Conservation (phyloP, 2,329 filamentous ascomycete species). For the Colletotrichum viniferum region DNA sequence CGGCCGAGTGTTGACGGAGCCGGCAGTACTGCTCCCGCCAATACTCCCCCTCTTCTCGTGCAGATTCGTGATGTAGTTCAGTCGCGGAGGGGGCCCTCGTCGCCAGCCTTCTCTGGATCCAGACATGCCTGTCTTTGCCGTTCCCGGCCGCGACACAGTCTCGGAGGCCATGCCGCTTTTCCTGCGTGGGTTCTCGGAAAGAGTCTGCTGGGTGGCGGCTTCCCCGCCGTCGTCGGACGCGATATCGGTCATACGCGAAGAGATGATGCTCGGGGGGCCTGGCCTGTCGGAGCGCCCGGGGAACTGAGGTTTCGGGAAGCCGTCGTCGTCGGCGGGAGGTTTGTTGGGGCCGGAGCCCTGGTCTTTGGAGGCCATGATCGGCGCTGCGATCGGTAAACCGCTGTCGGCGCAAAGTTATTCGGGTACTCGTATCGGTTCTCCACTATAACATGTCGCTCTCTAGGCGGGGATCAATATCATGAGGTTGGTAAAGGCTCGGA, state of each 20-base stretch:
- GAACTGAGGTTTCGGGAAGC: slow-evolving; percentile 43
- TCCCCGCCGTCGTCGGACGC: slow-evolving; percentile 60
- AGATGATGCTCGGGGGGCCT: slow-evolving; percentile 69
- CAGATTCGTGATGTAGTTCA: slow-evolving; percentile 44
- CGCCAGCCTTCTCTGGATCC: slow-evolving; percentile 17
- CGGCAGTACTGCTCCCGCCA: slow-evolving; percentile 39
- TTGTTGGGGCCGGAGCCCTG: slow-evolving; percentile 35
- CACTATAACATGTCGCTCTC: slow-evolving; percentile 13
- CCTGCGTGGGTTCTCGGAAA: slow-evolving; percentile 24
- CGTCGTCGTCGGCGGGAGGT: slow-evolving; percentile 40
- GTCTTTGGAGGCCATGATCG: slow-evolving; percentile 42
- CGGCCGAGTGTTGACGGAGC: slow-evolving; percentile 34
- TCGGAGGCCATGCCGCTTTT: slow-evolving; percentile 39
- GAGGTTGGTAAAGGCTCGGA: background rate
- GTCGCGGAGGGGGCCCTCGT: slow-evolving; percentile 61
- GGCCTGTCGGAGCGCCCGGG: slow-evolving; percentile 42
- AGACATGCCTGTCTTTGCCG: slow-evolving; percentile 52
- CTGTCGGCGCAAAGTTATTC: background rate
- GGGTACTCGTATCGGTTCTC: background rate
- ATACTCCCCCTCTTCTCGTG: slow-evolving; percentile 49
- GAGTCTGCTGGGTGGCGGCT: slow-evolving; percentile 36
- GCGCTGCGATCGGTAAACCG: background rate
- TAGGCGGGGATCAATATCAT: background rate
- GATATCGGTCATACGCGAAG: slow-evolving; percentile 73
- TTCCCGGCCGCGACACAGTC: slow-evolving; percentile 55